Base-by-base conservation (phyloP, 225 moss, liverwort and hornwort species). In the Sphagnum tenellum region DNA sequence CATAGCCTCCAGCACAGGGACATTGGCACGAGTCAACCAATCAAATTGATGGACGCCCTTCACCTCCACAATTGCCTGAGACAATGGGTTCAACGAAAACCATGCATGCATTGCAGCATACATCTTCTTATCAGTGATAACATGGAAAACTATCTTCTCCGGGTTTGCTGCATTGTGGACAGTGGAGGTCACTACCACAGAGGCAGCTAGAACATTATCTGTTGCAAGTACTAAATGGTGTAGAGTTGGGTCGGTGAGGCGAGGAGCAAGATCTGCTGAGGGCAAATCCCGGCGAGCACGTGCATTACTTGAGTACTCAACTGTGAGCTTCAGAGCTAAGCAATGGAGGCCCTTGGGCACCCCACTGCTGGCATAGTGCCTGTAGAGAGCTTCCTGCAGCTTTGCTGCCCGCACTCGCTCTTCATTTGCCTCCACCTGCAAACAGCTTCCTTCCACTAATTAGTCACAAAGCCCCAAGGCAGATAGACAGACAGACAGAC, bases 11-110 rank as follows among this genome's bases (percentile, higher is more conserved):
- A 92, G 77, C 45, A 98, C 96, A 8, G 96, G 96, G 70, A 98
- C 96, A 59, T 98, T 92, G 66, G 92, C 96, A 50, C 83, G 81
- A 2, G 90, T 98, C 74, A 98, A 70, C 92, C 96, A 92, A 73
- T 90, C 87, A 59, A 98, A 98, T 72, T 98, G 96, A 76, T 98
- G 96, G 56, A 98, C 87, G 14, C 96, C 96, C 70, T 98, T 98
- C 46, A 96, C 96, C 78, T 98, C 96, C 46, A 98, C 83, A 57
- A 98, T 87, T 52, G 96, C 96, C 2, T 92, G 92, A 47, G 77
- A 72, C 70, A 86, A 72, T 5, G 96, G 83, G 53, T 98, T 90
- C 57, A 96, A 79, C 4, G 88, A 88, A 65, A 98, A 98, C 96
- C 96, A 98, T 45, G 96, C 86, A 64, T 92, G 96, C 96, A 98